Conservation (phyloP, 306 rosid genomes). For the Ormosia semicastrata region DNA sequence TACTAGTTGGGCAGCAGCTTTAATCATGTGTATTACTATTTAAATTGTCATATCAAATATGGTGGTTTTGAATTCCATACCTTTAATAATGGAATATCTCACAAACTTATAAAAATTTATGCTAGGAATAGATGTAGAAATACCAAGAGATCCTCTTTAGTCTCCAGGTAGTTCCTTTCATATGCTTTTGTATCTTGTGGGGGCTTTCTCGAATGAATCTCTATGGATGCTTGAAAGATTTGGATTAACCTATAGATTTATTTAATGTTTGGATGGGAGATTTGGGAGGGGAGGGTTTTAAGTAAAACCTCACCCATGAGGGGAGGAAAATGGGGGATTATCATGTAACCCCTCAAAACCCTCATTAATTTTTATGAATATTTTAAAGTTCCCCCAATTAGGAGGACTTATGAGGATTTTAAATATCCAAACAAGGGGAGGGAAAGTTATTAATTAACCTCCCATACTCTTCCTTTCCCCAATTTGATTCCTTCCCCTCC, state of each 20-base stretch:
- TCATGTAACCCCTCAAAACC: background rate
- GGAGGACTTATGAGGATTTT: background rate
- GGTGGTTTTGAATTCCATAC: background rate
- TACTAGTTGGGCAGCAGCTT: background rate
- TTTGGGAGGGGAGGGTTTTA: background rate
- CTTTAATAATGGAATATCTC: background rate
- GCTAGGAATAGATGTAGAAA: background rate
- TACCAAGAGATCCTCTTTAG: background rate
- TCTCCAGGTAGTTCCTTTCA: background rate
- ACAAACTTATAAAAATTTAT: background rate
- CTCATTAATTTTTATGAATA: background rate
- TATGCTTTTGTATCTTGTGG: background rate
- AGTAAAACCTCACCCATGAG: background rate
- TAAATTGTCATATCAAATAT: background rate
- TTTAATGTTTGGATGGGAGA: background rate
- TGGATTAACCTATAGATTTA: background rate
- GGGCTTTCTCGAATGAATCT: background rate
- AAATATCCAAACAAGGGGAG: background rate
- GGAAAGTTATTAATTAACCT: background rate
- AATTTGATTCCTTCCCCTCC: background rate
- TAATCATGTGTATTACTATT: background rate
- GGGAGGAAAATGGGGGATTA: background rate
- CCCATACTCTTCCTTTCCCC: background rate
- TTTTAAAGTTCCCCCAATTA: background rate
- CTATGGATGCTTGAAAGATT: background rate